A percentile compares a stretch with the other conserved stretches of the same genome.
These are phyloP conservation scores for Kandelia obovata DNA, from an alignment of 345 rosid genomes.

Conservation along the genomic window DNA sequence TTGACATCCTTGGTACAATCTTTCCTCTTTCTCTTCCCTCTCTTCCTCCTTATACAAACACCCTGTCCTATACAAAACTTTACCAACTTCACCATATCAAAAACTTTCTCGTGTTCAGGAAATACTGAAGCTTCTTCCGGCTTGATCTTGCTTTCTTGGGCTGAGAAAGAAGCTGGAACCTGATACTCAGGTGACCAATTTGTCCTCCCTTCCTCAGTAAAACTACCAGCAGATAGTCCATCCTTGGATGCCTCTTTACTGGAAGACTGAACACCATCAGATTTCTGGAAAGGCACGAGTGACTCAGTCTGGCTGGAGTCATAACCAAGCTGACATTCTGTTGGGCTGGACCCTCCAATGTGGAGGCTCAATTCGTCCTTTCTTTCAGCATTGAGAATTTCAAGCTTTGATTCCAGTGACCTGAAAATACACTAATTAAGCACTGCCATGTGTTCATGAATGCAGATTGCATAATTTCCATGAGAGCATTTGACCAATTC, in stretches of 20 bases:
- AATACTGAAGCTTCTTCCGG: slow-evolving; percentile 34
- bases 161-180: slow-evolving; percentile 26
- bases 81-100: slow-evolving; percentile 30
- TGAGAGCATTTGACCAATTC: background rate
- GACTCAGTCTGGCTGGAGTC: slow-evolving; percentile 70
- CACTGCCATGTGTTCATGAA: background rate
- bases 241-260: slow-evolving; percentile 61
- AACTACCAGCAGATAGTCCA: slow-evolving; percentile 73
- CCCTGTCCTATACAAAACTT: slow-evolving; percentile 40
- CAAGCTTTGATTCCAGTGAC: slow-evolving; percentile 73
- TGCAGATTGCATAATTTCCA: slow-evolving; percentile 1
- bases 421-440: slow-evolving; percentile 31
- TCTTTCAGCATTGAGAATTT: slow-evolving; percentile 59
- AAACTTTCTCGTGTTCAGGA: slow-evolving; percentile 30
- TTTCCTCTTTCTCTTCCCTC: slow-evolving; percentile 88
- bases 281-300: slow-evolving; percentile 44
- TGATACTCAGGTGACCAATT: slow-evolving; percentile 53
- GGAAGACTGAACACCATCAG: slow-evolving; percentile 52
- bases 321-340: slow-evolving; percentile 25
- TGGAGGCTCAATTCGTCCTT: slow-evolving; percentile 18
- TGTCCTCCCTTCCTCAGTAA: slow-evolving; percentile 53
- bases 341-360: too few species aligned
- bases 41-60: slow-evolving; percentile 49
- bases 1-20: slow-evolving; percentile 48
- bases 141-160: slow-evolving; percentile 39